Conservation (phyloP, 2,329 filamentous ascomycete species). For the Eurotiales sp. region DNA sequence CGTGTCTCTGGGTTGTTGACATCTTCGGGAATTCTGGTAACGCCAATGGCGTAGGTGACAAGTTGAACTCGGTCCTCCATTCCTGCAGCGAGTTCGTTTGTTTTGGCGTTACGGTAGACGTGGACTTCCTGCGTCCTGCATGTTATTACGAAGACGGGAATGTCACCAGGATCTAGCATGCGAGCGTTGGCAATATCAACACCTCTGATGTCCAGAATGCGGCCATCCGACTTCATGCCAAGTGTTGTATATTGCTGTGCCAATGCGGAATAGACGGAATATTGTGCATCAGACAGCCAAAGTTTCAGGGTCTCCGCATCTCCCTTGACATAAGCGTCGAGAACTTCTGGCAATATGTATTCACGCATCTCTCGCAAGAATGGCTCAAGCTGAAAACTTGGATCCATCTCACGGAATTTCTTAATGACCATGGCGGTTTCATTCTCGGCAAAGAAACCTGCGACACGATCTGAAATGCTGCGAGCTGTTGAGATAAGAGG, state of each 20-base stretch:
- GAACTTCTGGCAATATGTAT: conserved; percentile 94
- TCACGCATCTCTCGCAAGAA: conserved; percentile 94
- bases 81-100: conserved; percentile 81
- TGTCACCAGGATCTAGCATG: conserved; percentile 47
- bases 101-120: conserved; percentile 91
- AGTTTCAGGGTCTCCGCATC: conserved; percentile 85
- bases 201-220: conserved; percentile 89
- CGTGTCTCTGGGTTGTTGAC: conserved; percentile 95
- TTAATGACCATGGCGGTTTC: conserved; percentile 97
- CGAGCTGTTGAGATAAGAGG: conserved; percentile 88
- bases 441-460: conserved; percentile 97
- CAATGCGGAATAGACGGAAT: conserved; percentile 92
- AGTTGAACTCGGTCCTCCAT: conserved; percentile 99
- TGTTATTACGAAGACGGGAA: conserved; percentile 92
- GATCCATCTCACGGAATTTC: conserved; percentile 95
- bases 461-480: conserved; percentile 87
- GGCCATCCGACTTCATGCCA: conserved; percentile 89
- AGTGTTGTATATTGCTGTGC: conserved; percentile 93
- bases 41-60: conserved; percentile 95
- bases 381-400: conserved; percentile 87
- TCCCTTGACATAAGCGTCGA: conserved; percentile 97
- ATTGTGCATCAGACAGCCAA: conserved; percentile 95
- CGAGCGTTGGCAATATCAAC: conserved; percentile 65
- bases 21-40: conserved; percentile 89
- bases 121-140: conserved; percentile 97